Conservation (phyloP, 2,329 filamentous ascomycete genomes). For the Aspergillus brunneoviolaceus region DNA sequence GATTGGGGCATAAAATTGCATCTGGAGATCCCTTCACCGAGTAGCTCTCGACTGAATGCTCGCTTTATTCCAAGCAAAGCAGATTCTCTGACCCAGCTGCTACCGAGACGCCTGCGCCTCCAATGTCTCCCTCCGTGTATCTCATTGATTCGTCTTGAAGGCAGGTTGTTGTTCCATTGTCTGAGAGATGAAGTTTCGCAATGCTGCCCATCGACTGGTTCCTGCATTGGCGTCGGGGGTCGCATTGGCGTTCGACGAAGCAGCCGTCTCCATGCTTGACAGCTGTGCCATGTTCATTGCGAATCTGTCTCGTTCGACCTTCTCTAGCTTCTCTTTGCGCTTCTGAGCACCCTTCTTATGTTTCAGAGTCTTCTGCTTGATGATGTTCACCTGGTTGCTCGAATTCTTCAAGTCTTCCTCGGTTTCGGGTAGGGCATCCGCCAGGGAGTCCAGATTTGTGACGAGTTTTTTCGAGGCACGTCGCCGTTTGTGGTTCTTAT, state of each 20-base stretch:
- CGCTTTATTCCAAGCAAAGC: not conserved
- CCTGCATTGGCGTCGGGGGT: constrained; percentile 37
- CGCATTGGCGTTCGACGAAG: constrained; percentile 22
- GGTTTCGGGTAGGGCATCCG: constrained; percentile 72
- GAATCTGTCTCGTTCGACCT: constrained; percentile 79
- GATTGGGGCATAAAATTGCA: not conserved
- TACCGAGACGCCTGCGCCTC: not conserved
- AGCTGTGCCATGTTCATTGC: constrained; percentile 78
- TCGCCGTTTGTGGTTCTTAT: constrained; percentile 61
- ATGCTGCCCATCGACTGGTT: constrained; percentile 70
- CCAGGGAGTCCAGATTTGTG: constrained; percentile 71
- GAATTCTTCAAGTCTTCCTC: constrained; percentile 50
- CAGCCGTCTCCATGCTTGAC: constrained; percentile 43
- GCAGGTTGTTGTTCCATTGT: constrained; percentile 88
- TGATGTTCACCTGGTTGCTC: constrained; percentile 61
- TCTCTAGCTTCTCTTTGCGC: constrained; percentile 76
- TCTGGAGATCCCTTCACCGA: not conserved
- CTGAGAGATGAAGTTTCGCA: constrained; percentile 78
- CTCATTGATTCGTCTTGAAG: constrained; percentile 51
- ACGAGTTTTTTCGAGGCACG: constrained; percentile 75
- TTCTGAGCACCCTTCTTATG: constrained; percentile 77
- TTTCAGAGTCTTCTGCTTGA: constrained; percentile 72
- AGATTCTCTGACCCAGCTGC: not conserved
- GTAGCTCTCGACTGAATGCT: not conserved
- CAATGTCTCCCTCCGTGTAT: constrained; percentile 11